phyloP scores from a whole-genome alignment of 1,139 yeast species.

The Hanseniaspora sp. region DNA sequence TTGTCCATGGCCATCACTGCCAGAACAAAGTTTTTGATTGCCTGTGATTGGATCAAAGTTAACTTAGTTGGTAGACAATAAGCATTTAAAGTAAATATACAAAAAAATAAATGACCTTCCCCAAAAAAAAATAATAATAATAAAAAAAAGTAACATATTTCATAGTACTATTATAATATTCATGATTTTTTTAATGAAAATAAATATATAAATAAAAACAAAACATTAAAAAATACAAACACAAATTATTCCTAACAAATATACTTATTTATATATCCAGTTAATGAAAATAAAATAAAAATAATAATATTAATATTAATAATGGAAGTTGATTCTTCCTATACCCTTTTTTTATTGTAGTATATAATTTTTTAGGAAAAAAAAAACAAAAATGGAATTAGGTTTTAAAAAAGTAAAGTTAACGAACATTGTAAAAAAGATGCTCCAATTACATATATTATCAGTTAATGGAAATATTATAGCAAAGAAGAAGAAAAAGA shows the following conservation, averaged over 20 bases:
- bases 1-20: conserved; percentile 84
- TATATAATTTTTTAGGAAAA: neutral
- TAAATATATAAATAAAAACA: neutral
- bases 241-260: neutral
- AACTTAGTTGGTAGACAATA: conserved; percentile 82
- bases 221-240: too few relatives aligned
- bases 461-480: neutral
- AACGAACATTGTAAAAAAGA: neutral
- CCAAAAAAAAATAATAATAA: neutral
- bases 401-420: neutral
- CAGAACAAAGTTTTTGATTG: conserved; percentile 74
- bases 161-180: neutral
- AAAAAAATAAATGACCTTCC: neutral
- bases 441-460: neutral
- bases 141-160: neutral
- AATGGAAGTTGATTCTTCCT: too few relatives aligned
- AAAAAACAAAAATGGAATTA: neutral
- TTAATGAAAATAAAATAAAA: neutral
- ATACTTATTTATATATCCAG: neutral
- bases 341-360: too few relatives aligned
- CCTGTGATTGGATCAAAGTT: conserved; percentile 80
- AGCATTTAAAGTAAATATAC: conserved; percentile 29
- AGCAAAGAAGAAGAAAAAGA: neutral
- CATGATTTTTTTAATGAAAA: neutral
- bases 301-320: neutral